Evolutionary conservation across 129 eudicot species (phyloP), one percentile per base, ranked within the genome.

Genomic region (Ambrosia trifida): DNA sequence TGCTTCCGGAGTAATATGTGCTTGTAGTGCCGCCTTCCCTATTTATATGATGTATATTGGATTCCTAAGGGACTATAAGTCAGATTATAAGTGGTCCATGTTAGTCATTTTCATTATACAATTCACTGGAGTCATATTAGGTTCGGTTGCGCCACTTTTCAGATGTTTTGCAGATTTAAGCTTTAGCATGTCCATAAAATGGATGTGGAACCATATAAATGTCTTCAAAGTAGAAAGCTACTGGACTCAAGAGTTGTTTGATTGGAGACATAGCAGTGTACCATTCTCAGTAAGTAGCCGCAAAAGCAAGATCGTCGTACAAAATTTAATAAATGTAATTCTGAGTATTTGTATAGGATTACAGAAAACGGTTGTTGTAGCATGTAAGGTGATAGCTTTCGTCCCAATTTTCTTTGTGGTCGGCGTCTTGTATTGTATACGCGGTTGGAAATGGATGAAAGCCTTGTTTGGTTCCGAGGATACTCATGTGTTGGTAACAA

Each of bases 141-240:
- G 58, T 16, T 4, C 58, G 8, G 16, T 51, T 16, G 58, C 58
- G 1, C 58, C 58, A 51, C 28, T 51, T 16, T 16, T 51, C 20
- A 51, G 58, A 51, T 51, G 58, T 51, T 51, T 51, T 16, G 58
- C 28, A 7, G 10, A 51, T n/a, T 51, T 51, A 6, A 51, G 30
- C 58, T 51, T 51, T 51, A 17, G 19, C 11, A 1, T 51, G 58
- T 51, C 58, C 58, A 51, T 16, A 16, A 51, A 51, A 1, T 51
- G 58, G 58, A 51, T 5, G 28, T 51, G 58, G 58, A 51, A 51
- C 30, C 58, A 17, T 51, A 51, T 51, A 17, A 51, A 51, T 17
- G 58, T 51, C 58, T 51, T 51, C 19, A 51, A 51, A 51, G 58
- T 51, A 51, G 58, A 51, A 51, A 51, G 58, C 58, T 51, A 5